Evolutionary conservation across 202 grass and related monocot genomes (phyloP).

Genomic region (Panicum virgatum): DNA sequence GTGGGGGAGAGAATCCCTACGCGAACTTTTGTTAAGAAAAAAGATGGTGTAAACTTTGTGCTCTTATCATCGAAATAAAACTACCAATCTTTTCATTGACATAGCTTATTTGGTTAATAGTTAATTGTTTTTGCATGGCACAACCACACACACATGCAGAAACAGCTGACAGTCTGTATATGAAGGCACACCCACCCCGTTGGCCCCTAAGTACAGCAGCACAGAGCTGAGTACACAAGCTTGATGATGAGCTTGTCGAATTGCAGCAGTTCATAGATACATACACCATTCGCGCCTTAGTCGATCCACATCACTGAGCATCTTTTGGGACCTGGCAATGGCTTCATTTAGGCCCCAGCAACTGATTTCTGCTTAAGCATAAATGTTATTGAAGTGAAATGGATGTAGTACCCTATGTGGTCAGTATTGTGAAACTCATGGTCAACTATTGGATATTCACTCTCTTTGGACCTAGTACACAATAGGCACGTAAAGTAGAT

Average conservation of each 20-base stretch:
- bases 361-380: constrained; percentile 58
- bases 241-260: background rate
- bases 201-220: background rate
- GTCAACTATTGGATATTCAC: no score
- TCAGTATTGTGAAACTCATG: no score
- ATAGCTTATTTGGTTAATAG: no score
- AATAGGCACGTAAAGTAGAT: no score
- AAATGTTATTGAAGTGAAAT: constrained; percentile 8
- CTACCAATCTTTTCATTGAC: no score
- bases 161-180: no score
- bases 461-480: no score
- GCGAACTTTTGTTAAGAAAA: no score
- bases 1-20: background rate
- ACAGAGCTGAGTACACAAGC: background rate
- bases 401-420: no score
- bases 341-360: constrained; percentile 72
- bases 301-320: background rate
- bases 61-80: background rate
- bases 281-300: background rate
- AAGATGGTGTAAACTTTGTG: background rate
- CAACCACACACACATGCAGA: background rate
- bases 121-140: no score
- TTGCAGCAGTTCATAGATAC: constrained; percentile 34
- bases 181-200: background rate
- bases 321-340: constrained; percentile 45